Evolutionary conservation across 1,139 yeast genomes (phyloP).

Genomic region (Pichia sp.): DNA sequence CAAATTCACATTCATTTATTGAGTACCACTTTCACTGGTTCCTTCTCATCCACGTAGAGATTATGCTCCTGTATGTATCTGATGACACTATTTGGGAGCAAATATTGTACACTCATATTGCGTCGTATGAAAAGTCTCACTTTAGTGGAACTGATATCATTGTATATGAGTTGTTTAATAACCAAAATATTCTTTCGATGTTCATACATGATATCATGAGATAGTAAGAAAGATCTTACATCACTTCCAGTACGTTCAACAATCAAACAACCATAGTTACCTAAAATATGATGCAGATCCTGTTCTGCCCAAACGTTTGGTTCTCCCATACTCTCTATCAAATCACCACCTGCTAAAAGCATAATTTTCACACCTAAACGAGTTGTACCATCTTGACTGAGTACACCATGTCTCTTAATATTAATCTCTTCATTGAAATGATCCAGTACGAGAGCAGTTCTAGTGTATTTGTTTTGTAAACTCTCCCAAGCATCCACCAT

Average conservation of each 20-base stretch:
- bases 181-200: slow-evolving; percentile 90
- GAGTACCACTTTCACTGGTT: slow-evolving; percentile 91
- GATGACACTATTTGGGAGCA: slow-evolving; percentile 90
- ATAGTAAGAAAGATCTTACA: slow-evolving; percentile 81
- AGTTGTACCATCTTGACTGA: slow-evolving; percentile 54
- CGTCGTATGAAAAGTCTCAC: slow-evolving; percentile 86
- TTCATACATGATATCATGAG: slow-evolving; percentile 96
- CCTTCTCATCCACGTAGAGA: slow-evolving; percentile 75
- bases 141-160: slow-evolving; percentile 92
- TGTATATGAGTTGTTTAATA: slow-evolving; percentile 90
- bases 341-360: slow-evolving; percentile 96
- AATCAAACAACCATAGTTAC: slow-evolving; percentile 91
- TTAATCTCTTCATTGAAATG: slow-evolving; percentile 96
- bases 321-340: slow-evolving; percentile 99
- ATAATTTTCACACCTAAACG: slow-evolving; percentile 75
- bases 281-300: slow-evolving; percentile 90
- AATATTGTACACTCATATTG: slow-evolving; percentile 94
- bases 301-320: slow-evolving; percentile 99
- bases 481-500: slow-evolving; percentile 99
- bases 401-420: slow-evolving; percentile 81
- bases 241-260: slow-evolving; percentile 97
- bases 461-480: slow-evolving; percentile 79
- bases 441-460: slow-evolving; percentile 93
- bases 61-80: slow-evolving; percentile 91
- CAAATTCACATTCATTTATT: slow-evolving; percentile 28